Evolutionary conservation across 495 filamentous ascomycete species (phyloP).

Genomic region (Lophiotrema nucula): DNA sequence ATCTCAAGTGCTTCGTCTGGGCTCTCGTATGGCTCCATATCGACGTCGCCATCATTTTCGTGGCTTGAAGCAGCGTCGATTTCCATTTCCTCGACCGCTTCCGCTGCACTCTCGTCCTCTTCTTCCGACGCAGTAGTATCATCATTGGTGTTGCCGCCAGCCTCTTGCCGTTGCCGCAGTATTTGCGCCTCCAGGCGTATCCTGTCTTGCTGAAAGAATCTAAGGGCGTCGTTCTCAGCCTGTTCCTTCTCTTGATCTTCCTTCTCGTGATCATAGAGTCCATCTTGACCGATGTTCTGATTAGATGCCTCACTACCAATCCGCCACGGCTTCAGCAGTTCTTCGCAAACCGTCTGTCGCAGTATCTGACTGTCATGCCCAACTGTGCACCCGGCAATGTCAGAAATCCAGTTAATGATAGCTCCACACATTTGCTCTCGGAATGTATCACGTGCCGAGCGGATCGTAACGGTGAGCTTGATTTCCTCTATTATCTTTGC

Average conservation of each 20-base stretch:
- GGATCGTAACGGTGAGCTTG: constrained; percentile 92
- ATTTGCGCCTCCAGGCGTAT: constrained; percentile 16
- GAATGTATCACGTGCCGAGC: constrained; percentile 91
- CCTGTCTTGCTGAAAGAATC: too few relatives aligned
- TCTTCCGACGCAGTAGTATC: constrained; percentile 46
- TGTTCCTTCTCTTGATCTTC: constrained; percentile 43
- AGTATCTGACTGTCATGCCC: constrained; percentile 78
- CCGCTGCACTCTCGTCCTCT: constrained; percentile 46
- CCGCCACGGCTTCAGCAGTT: constrained; percentile 82
- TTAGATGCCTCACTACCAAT: constrained; percentile 83
- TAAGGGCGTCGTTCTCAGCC: constrained; percentile 15
- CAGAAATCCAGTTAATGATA: constrained; percentile 94
- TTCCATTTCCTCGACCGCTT: constrained; percentile 42
- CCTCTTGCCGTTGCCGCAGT: constrained; percentile 17
- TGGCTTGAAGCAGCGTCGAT: constrained; percentile 36
- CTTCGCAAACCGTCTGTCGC: constrained; percentile 79
- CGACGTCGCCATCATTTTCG: constrained; percentile 53
- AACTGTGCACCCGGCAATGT: constrained; percentile 87
- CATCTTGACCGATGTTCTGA: constrained; percentile 75
- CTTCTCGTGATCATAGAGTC: constrained; percentile 83
- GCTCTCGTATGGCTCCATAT: constrained; percentile 53
- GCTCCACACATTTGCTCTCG: constrained; percentile 96
- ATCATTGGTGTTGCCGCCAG: constrained; percentile 47
- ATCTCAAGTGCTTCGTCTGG: constrained; percentile 50
- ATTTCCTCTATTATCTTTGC: constrained; percentile 88